Conservation (phyloP, 2,329 filamentous ascomycete genomes). For the Fusarium siculi region DNA sequence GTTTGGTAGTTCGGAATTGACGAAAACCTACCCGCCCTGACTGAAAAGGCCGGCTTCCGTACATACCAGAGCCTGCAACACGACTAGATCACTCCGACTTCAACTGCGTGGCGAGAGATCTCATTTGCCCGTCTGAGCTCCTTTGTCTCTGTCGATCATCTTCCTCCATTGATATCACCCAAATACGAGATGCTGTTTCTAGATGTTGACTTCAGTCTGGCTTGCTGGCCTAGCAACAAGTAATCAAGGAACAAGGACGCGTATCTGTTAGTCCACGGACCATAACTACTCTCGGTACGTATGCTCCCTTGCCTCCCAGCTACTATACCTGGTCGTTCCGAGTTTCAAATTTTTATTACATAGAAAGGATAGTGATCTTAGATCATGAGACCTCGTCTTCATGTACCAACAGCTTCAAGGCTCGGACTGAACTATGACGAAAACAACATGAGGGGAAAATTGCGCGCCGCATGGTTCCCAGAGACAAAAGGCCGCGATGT, state of each 20-base stretch:
- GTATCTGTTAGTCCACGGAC: background rate
- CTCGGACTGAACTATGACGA: background rate
- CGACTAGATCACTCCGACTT: constrained; percentile 3
- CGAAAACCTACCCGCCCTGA: background rate
- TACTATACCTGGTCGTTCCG: constrained; percentile 25
- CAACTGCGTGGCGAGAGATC: background rate
- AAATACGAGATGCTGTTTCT: constrained; percentile 27
- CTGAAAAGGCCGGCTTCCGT: constrained; percentile 2
- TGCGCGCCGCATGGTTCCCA: background rate
- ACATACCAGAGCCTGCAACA: constrained; percentile 2
- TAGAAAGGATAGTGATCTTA: constrained; percentile 2
- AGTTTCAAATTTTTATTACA: constrained; percentile 18
- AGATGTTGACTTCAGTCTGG: background rate
- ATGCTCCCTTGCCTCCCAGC: constrained; percentile 12
- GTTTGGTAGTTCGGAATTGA: background rate
- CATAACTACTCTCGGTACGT: background rate
- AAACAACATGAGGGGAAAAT: background rate
- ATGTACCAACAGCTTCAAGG: background rate
- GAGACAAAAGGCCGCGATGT: background rate
- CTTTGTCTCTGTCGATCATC: constrained; percentile 2
- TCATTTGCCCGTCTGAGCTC: background rate
- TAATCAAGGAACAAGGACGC: background rate
- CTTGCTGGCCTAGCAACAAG: background rate
- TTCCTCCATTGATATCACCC: background rate
- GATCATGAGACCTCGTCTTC: constrained; percentile 16